Evolutionary conservation across 2,329 filamentous ascomycete species (phyloP), one percentile per base, ranked within the genome.

Genomic region (Beauveria sp.): DNA sequence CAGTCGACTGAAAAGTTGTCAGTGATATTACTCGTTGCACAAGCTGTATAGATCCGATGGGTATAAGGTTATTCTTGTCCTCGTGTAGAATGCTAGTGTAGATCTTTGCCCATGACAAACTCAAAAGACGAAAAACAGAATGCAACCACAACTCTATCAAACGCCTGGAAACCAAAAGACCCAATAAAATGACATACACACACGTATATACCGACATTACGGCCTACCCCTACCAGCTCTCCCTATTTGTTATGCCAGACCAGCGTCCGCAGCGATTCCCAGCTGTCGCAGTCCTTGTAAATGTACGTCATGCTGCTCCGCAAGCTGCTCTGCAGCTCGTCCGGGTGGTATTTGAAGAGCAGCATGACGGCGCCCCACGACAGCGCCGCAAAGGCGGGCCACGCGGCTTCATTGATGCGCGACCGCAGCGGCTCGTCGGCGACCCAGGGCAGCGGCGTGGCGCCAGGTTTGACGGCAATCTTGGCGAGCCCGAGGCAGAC

Each of bases 221-320:
- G 43, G 5, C 31, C 43, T 22, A 22, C 14, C 10, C 18, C 14
- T 22, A 10, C n/a, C 20, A 31, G n/a, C 28, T 34, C 10, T n/a
- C 28, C 70, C 71, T 74, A 88, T 71, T 86, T 85, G 68, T 98
- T 98, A 75, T 96, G 89, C 83, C 91, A 88, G 22, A 96, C 70
- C 69, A 98, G 86, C 67, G 88, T 98, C 74, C 88, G 80, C 72
- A 96, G 79, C 45, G 88, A 89, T 71, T 96, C 89, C 91, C 93
- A 99, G 63, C 89, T 82, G 70, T 97, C 89, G 66, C 90, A 91
- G 74, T 98, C 89, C 63, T 86, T 82, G 73, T 93, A 99, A 80
- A 99, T 96, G 72, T 99, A 99, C 69, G 86, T 90, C 95, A 99
- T 99, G 79, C 92, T 97, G 76, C 87, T 93, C 74, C 91, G 84